phyloP scores from a whole-genome alignment of 176 grass and related monocot species.

The bread wheat (Triticum aestivum) region IWGSC_CS_RefSeq_v2.1 NC_057799.1:52614480-52614979 shows the following conservation, averaged over 20 bases:
- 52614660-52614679: background rate
- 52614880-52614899: constrained; percentile 88
- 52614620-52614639: background rate
- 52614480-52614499: too few species aligned
- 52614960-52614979: constrained; percentile 63
- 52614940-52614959: constrained; percentile 69
- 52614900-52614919: constrained; percentile 28
- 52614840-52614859: constrained; percentile 76
- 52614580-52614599: background rate
- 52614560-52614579: background rate
- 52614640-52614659: background rate
- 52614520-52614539: background rate
- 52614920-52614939: constrained; percentile 51
- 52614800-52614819: constrained; percentile 81
- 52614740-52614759: constrained; percentile 60
- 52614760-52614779: constrained; percentile 58
- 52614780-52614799: constrained; percentile 55
- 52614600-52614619: background rate
- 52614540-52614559: background rate
- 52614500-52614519: too few species aligned
- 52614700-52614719: constrained; percentile 38
- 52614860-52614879: constrained; percentile 30
- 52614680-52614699: constrained; percentile 1
- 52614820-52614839: constrained; percentile 83
- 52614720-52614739: constrained; percentile 57